Evolutionary conservation across 495 filamentous ascomycete species (phyloP).

Genomic region (Penicillium paradoxum): DNA sequence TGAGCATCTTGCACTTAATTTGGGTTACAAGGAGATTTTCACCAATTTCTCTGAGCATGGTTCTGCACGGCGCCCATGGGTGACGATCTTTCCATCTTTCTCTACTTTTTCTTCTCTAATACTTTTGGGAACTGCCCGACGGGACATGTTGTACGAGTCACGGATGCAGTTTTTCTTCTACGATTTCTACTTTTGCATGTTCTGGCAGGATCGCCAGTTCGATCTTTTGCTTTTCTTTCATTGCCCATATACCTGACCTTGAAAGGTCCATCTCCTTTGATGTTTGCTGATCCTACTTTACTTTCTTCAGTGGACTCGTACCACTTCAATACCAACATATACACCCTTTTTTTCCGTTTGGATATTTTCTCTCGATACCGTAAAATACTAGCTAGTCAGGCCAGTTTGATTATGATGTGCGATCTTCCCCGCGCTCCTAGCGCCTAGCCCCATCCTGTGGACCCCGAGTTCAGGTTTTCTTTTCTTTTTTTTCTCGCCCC

Average conservation of each 20-base stretch:
- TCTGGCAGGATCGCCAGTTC: slow-evolving; percentile 10
- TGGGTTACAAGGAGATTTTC: slow-evolving; percentile 2
- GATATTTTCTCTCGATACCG: neutral
- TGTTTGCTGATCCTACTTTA: slow-evolving; percentile 5
- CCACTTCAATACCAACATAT: slow-evolving; percentile 14
- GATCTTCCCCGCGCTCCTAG: slow-evolving; percentile 25
- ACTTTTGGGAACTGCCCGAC: slow-evolving; percentile 7
- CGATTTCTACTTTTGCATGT: slow-evolving; percentile 3
- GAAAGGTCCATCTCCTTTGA: neutral
- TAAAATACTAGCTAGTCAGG: slow-evolving; percentile 13
- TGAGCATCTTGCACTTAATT: slow-evolving; percentile 4
- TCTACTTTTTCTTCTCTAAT: slow-evolving; percentile 5
- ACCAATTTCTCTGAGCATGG: slow-evolving; percentile 16
- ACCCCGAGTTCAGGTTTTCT: slow-evolving; percentile 10
- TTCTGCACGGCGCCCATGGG: slow-evolving; percentile 19
- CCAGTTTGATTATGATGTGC: slow-evolving; percentile 29
- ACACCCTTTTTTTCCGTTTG: neutral
- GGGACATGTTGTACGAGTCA: slow-evolving; percentile 26
- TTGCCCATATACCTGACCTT: slow-evolving; percentile 1
- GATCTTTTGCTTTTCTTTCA: slow-evolving; percentile 1
- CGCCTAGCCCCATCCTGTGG: slow-evolving; percentile 13
- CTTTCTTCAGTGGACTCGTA: neutral
- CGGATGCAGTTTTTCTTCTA: slow-evolving; percentile 15
- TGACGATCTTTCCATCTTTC: slow-evolving; percentile 3
- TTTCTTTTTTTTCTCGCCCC: slow-evolving; percentile 12